These are phyloP conservation scores for Penicillium sp. DNA, from an alignment of 2,329 filamentous ascomycete species.

Conservation along the genomic window DNA sequence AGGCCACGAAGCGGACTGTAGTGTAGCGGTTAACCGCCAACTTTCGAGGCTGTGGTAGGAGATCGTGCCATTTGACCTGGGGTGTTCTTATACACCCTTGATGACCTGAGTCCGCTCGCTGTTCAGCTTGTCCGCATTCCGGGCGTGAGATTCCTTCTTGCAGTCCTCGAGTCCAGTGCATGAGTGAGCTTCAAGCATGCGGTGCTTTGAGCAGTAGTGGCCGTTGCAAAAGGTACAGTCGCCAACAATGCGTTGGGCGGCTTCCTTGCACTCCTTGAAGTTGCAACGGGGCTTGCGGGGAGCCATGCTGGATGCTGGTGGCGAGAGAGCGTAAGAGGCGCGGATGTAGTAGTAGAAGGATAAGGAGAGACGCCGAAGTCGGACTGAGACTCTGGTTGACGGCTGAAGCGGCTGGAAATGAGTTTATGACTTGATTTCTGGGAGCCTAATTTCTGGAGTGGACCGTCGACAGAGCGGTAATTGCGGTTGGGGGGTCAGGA, in stretches of 20 bases:
- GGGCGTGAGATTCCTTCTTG: slow-evolving; percentile 95
- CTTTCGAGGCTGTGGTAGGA: background rate
- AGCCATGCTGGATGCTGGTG: slow-evolving; percentile 38
- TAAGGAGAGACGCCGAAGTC: slow-evolving; percentile 21
- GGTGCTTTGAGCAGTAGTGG: slow-evolving; percentile 93
- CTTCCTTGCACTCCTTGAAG: slow-evolving; percentile 86
- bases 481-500: background rate
- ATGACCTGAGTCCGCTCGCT: slow-evolving; percentile 92
- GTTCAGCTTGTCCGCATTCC: slow-evolving; percentile 91
- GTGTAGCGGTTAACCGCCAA: background rate
- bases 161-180: slow-evolving; percentile 93
- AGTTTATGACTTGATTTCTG: background rate
- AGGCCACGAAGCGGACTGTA: background rate
- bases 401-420: background rate
- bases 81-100: slow-evolving; percentile 73
- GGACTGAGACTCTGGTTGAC: background rate
- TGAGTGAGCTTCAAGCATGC: slow-evolving; percentile 91
- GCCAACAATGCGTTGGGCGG: slow-evolving; percentile 89
- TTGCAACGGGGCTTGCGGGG: slow-evolving; percentile 73
- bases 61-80: background rate
- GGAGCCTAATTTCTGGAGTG: background rate
- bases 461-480: background rate
- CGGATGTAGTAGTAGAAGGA: slow-evolving; percentile 5
- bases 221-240: slow-evolving; percentile 95
- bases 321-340: slow-evolving; percentile 17